A percentile compares a stretch with the other conserved stretches of the same genome.
These are phyloP conservation scores for Colletotrichum lindemuthianum DNA, from an alignment of 2,329 filamentous ascomycete genomes.

Conservation along the genomic window DNA sequence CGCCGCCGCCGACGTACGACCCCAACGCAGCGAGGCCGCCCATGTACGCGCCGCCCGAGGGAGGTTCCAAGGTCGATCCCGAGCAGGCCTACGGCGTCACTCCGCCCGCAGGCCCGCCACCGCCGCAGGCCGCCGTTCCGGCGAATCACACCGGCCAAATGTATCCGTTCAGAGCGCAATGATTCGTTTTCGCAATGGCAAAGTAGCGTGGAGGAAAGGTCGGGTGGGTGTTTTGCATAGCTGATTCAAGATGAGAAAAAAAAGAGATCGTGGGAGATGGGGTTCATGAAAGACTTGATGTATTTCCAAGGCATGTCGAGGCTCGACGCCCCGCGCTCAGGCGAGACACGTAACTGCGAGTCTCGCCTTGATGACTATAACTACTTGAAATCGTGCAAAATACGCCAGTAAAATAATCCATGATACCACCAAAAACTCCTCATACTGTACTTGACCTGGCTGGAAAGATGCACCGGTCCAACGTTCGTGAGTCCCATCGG, in stretches of 20 bases:
- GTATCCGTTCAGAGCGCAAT: conserved; percentile 40
- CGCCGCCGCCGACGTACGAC: conserved; percentile 68
- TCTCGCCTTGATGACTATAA: conserved; percentile 10
- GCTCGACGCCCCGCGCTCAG: conserved; percentile 9
- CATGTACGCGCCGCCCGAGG: conserved; percentile 62
- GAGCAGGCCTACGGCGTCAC: conserved; percentile 40
- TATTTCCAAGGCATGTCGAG: conserved; percentile 1
- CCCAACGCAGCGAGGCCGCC: conserved; percentile 62
- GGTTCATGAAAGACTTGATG: conserved; percentile 11
- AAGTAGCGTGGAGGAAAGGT: background rate
- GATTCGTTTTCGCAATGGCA: conserved; percentile 29
- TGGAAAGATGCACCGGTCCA: background rate
- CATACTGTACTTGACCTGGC: background rate
- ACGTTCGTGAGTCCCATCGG: background rate
- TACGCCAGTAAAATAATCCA: conserved; percentile 6
- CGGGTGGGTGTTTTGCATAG: background rate
- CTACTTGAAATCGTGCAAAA: conserved; percentile 23
- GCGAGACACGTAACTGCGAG: conserved; percentile 6
- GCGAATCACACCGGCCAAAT: conserved; percentile 47
- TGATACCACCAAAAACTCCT: conserved; percentile 29
- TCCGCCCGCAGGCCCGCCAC: conserved; percentile 61
- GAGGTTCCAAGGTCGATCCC: conserved; percentile 64
- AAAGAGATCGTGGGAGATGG: background rate
- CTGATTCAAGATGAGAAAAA: conserved; percentile 18
- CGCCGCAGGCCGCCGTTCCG: conserved; percentile 41